Evolutionary conservation across 2,329 filamentous ascomycete species (phyloP).

Genomic region (Thelonectria rubi): DNA sequence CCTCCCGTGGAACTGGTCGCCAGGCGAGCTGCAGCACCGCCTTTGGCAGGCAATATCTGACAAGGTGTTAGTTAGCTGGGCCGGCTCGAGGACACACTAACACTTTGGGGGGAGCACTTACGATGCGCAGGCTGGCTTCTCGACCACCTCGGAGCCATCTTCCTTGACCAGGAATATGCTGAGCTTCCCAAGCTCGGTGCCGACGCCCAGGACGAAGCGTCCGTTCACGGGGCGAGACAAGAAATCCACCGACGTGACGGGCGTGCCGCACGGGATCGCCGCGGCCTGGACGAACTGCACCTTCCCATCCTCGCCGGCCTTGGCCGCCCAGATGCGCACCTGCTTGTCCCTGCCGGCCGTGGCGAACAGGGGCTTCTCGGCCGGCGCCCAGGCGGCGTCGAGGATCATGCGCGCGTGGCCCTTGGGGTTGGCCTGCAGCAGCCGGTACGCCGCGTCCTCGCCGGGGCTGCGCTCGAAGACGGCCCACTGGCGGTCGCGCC

Average conservation of each 20-base stretch:
- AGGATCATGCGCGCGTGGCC: constrained; percentile 94
- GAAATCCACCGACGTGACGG: constrained; percentile 79
- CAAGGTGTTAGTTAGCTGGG: constrained; percentile 34
- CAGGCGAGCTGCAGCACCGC: constrained; percentile 74
- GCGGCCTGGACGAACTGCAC: constrained; percentile 60
- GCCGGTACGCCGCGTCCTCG: constrained; percentile 58
- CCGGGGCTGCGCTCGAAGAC: constrained; percentile 70
- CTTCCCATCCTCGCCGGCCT: constrained; percentile 44
- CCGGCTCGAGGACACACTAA: background rate
- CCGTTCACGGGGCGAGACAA: constrained; percentile 48
- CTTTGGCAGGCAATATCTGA: constrained; percentile 62
- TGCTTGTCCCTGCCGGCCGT: constrained; percentile 92
- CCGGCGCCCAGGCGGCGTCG: constrained; percentile 82
- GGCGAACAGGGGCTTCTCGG: constrained; percentile 69
- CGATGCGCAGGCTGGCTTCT: constrained; percentile 49
- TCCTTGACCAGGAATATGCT: constrained; percentile 54
- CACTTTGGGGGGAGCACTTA: constrained; percentile 47
- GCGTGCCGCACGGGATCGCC: constrained; percentile 62
- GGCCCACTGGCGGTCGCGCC: constrained; percentile 90
- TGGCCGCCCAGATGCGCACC: constrained; percentile 73
- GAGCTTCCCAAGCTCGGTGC: constrained; percentile 64
- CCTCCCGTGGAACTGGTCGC: constrained; percentile 60
- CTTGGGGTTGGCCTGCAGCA: constrained; percentile 76
- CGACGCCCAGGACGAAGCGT: constrained; percentile 60
- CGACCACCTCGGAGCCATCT: constrained; percentile 50